Conservation (phyloP, 768 basidiomycete species). For the Lactifluus volemus region DNA sequence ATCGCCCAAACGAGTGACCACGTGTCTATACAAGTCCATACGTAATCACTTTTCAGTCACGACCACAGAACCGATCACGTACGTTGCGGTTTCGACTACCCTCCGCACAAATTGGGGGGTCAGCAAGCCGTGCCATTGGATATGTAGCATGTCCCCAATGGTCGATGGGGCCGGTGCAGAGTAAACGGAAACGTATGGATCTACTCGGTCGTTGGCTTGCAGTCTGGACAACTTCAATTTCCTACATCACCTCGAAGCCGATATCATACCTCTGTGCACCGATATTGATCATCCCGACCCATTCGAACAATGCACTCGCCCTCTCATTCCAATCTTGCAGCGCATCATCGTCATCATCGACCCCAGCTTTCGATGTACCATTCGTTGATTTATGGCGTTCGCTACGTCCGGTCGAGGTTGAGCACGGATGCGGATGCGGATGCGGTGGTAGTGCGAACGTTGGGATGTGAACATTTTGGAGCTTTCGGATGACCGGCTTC, state of each 20-base stretch:
- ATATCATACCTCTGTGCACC: slow-evolving; percentile 51
- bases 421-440: slow-evolving; percentile 17
- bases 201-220: slow-evolving; percentile 50
- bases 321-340: slow-evolving; percentile 43
- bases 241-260: not conserved
- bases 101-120: slow-evolving; percentile 42
- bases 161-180: slow-evolving; percentile 39
- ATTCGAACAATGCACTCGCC: slow-evolving; percentile 49
- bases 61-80: slow-evolving; percentile 17
- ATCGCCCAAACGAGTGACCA: not conserved
- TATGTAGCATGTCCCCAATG: slow-evolving; percentile 40
- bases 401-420: slow-evolving; percentile 7
- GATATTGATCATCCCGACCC: slow-evolving; percentile 62
- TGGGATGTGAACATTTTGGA: slow-evolving; percentile 37
- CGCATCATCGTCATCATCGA: slow-evolving; percentile 32
- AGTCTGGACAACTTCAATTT: slow-evolving; percentile 33
- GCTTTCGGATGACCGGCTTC: slow-evolving; percentile 21
- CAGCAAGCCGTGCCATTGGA: slow-evolving; percentile 57
- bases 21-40: not conserved
- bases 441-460: slow-evolving; percentile 25
- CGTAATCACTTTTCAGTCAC: not conserved
- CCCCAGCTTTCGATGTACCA: not conserved
- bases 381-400: not conserved
- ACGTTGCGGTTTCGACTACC: slow-evolving; percentile 41
- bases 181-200: slow-evolving; percentile 64